Evolutionary conservation across 495 filamentous ascomycete species (phyloP), one percentile per base, ranked within the genome.

Genomic region (Annulohypoxylon maeteangense): DNA sequence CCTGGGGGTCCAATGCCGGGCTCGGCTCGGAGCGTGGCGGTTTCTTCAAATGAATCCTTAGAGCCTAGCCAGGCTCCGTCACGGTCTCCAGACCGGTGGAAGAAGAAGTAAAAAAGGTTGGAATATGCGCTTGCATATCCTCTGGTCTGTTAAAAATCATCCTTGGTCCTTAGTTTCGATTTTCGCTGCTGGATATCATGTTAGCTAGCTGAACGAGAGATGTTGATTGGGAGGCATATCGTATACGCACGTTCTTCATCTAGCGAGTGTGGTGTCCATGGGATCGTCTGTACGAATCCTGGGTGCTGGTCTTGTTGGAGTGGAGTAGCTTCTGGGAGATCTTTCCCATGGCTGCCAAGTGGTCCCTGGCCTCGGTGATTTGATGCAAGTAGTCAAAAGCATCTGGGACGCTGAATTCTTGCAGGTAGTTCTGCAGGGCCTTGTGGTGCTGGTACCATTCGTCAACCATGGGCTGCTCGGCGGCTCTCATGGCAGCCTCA

Each of bases 361-460:
- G 82, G 2, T 74, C 76, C 72, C 82, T 79, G 47, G 81, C 79
- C 56, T 84, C 81, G 61, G 77, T 75, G 72, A 85, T 76, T 63
- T 79, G 75, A 55, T 83, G 82, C 57, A 84, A 63, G 62, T 72
- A 78, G 36, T 80, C 78, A 38, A 80, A 78, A 55, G 82, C 81
- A 67, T 83, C 80, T n/a, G 83, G 83, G 71, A 79, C 79, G 72
- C 22, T 75, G 58, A 78, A 81, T n/a, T 75, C 79, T 67, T 79
- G 76, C 8, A 85, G 70, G 27, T 83, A 78, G 18, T 57, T 72
- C 68, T 82, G 78, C 25, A 86, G 79, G 38, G 80, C 81, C 74
- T 78, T 81, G 48, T 81, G 83, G 75, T 85, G 82, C 58, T 83
- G 75, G 64, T 80, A 79, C 83, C 83, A 86, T 48, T 81, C 78